phyloP scores from a whole-genome alignment of 129 eudicot species.

The Saussurea involucrata region DNA sequence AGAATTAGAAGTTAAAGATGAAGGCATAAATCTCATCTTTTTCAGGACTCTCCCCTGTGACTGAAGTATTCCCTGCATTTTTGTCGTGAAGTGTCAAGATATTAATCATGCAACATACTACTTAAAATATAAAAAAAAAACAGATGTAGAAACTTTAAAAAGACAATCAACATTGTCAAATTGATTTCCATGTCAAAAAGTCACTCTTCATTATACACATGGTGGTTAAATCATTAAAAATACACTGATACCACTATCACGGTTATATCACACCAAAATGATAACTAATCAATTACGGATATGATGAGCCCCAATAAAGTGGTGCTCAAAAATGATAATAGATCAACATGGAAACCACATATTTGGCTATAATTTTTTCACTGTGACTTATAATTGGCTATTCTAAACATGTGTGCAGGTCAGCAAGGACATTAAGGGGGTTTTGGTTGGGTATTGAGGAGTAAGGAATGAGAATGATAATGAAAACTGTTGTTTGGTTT shows the following conservation, averaged over 20 bases:
- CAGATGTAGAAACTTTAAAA: background rate
- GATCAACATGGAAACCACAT: background rate
- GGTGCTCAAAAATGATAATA: background rate
- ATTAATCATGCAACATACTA: background rate
- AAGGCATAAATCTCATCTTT: conserved; percentile 98
- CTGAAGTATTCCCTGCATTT: conserved; percentile 84
- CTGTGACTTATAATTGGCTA: background rate
- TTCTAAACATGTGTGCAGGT: background rate
- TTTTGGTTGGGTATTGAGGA: too few relatives aligned
- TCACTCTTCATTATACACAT: background rate
- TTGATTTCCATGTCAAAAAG: background rate
- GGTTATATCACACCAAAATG: background rate
- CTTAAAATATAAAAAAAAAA: conserved; percentile 4
- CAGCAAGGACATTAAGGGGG: background rate
- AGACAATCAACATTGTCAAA: conserved; percentile 2
- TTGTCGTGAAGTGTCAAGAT: background rate
- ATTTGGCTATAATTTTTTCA: background rate
- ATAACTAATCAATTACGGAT: background rate
- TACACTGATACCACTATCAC: background rate
- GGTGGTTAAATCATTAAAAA: background rate
- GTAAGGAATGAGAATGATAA: too few relatives aligned
- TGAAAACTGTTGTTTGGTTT: too few relatives aligned
- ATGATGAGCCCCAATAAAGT: background rate
- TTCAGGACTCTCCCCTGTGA: conserved; percentile 82
- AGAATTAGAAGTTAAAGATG: conserved; percentile 91